Conservation (phyloP, 2,329 filamentous ascomycete genomes). For the Ophiostoma sp. region DNA sequence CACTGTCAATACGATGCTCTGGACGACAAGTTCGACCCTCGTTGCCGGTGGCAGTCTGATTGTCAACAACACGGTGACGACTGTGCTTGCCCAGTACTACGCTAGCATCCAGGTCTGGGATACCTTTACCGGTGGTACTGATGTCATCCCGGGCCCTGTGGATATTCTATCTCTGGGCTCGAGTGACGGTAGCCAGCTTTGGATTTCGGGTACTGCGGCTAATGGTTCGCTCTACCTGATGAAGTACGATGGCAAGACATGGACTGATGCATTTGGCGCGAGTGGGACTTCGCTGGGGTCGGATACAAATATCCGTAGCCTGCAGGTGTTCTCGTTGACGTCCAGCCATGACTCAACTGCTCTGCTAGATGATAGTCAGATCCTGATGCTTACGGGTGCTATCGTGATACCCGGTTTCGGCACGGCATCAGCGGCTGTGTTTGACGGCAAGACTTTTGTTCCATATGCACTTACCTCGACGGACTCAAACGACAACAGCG, state of each 20-base stretch:
- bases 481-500: constrained; percentile 54
- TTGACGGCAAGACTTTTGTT: constrained; percentile 71
- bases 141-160: constrained; percentile 70
- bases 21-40: constrained; percentile 66
- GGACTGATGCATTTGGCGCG: constrained; percentile 45
- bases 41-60: constrained; percentile 73
- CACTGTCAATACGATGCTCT: constrained; percentile 65
- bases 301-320: constrained; percentile 65
- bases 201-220: constrained; percentile 65
- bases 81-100: constrained; percentile 69
- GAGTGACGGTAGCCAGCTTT: constrained; percentile 65
- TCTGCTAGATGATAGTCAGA: constrained; percentile 61
- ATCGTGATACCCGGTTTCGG: constrained; percentile 72
- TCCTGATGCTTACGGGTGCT: constrained; percentile 78
- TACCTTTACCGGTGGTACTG: constrained; percentile 53
- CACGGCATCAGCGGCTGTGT: constrained; percentile 77
- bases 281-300: constrained; percentile 58
- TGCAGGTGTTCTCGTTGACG: constrained; percentile 74
- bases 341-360: constrained; percentile 59
- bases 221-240: constrained; percentile 71
- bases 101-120: constrained; percentile 62
- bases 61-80: constrained; percentile 55
- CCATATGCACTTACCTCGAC: constrained; percentile 74
- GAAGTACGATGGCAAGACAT: constrained; percentile 71
- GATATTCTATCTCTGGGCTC: constrained; percentile 71